A percentile compares a stretch with the other conserved stretches of the same genome.
phyloP scores from a whole-genome alignment of 306 rosid genomes.

The Albizia julibrissin region DNA sequence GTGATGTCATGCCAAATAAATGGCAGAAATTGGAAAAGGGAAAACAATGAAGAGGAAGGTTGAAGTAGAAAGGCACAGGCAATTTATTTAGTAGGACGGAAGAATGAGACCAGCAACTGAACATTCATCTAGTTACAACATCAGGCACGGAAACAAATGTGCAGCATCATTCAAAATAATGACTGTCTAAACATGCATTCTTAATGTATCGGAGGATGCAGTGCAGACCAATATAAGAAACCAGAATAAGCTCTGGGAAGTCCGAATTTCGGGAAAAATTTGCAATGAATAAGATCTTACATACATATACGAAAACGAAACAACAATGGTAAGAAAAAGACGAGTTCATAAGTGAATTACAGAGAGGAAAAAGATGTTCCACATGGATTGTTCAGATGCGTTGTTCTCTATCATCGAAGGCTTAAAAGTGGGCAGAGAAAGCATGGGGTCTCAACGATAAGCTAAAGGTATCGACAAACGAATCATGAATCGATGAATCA shows the following conservation, averaged over 20 bases:
- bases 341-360: not conserved
- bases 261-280: not conserved
- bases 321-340: not conserved
- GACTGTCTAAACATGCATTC: constrained; percentile 2
- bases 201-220: not conserved
- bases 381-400: not conserved
- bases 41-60: constrained; percentile 5
- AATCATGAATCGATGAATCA: not conserved
- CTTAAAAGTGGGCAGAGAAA: not conserved
- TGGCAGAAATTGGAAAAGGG: not conserved
- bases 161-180: constrained; percentile 4
- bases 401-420: not conserved
- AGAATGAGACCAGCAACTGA: constrained; percentile 3
- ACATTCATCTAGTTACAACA: constrained; percentile 8
- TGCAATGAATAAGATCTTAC: constrained; percentile 17
- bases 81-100: not conserved
- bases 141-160: not conserved
- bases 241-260: constrained; percentile 24
- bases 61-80: not conserved
- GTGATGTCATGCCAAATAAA: constrained; percentile 7
- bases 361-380: not conserved
- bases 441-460: not conserved
- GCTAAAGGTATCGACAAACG: not conserved
- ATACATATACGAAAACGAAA: not conserved
- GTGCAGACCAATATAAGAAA: not conserved